Evolutionary conservation across 1,284 basidiomycete species (phyloP), one percentile per base, ranked within the genome.

Genomic region (Tilletia horrida): DNA sequence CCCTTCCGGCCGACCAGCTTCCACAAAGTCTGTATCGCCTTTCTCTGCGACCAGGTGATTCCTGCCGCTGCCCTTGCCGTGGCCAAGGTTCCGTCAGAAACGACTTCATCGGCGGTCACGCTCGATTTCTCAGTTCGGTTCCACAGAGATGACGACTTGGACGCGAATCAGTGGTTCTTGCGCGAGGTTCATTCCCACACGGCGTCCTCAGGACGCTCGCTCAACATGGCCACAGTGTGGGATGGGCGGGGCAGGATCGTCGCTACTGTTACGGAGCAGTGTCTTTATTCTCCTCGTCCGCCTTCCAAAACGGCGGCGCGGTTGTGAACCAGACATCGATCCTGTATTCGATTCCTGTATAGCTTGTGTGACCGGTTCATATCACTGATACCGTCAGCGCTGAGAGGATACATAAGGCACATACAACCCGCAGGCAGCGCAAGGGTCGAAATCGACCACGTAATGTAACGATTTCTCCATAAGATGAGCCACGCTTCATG

Each of bases 71-170:
- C 55, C 6, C 7, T 59, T 6, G 55, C 35, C 11, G 31, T 35
- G 4, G 31, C 29, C 55, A 59, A 59, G 16, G 31, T 29, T 25
- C 55, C 55, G 16, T 16, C 27, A 9, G 7, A 9, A 31, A 21
- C 55, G 3, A 29, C 29, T 18, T 25, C 55, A 3, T 13, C 27
- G 16, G 55, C 18, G 8, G 16, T 59, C 55, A 59, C 27, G 2
- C 55, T 59, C 29, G 55, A 59, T 6, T 59, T 59, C 27, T 59
- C 55, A 1, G n/a, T 59, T 8, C 55, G 55, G 14, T 59, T 59
- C 55, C 55, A 59, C 16, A 25, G 31, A 16, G 55, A 59, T 8
- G 55, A 59, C 11, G 31, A 13, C 13, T 14, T 40, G 14, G 31
- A 59, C 29, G 29, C 35, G 14, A 40, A 31, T 13, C 27, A 35